Percentiles rank a stretch among this genome's conserved stretches.
Evolutionary conservation across 495 filamentous ascomycete species (phyloP).

Genomic region (Aspergillus indologenus): DNA sequence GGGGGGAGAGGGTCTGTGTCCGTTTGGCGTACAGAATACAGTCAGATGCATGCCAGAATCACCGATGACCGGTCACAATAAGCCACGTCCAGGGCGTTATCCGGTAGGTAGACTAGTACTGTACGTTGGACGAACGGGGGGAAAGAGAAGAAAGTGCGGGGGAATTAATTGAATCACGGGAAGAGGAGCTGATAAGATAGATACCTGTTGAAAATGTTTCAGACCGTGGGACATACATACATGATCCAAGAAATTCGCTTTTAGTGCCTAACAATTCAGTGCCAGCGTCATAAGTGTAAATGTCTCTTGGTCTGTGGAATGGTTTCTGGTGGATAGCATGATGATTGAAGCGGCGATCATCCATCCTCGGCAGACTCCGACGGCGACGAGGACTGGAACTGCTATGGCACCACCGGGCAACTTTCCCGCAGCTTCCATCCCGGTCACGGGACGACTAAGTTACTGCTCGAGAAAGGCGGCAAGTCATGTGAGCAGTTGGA

Average conservation of each 20-base stretch:
- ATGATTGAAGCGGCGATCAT: neutral
- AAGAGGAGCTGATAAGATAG: neutral
- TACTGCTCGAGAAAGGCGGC: neutral
- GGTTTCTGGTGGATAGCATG: too few species aligned
- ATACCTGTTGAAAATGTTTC: neutral
- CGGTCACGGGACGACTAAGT: too few species aligned
- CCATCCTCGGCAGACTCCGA: neutral
- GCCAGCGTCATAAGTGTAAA: neutral
- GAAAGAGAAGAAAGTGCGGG: neutral
- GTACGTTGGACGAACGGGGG: neutral
- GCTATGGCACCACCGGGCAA: too few species aligned
- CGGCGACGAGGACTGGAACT: too few species aligned
- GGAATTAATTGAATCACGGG: neutral
- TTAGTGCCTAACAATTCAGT: neutral
- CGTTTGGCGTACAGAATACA: neutral
- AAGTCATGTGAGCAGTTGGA: neutral
- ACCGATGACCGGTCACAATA: neutral
- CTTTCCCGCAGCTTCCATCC: too few species aligned
- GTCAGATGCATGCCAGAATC: neutral
- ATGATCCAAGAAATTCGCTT: neutral
- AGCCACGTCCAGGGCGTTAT: neutral
- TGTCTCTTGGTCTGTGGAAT: neutral
- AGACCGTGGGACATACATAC: neutral
- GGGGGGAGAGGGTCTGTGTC: constrained; percentile 4
- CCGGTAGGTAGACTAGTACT: constrained; percentile 3